Conservation (phyloP, 306 rosid genomes). For the Delonix regia region DNA sequence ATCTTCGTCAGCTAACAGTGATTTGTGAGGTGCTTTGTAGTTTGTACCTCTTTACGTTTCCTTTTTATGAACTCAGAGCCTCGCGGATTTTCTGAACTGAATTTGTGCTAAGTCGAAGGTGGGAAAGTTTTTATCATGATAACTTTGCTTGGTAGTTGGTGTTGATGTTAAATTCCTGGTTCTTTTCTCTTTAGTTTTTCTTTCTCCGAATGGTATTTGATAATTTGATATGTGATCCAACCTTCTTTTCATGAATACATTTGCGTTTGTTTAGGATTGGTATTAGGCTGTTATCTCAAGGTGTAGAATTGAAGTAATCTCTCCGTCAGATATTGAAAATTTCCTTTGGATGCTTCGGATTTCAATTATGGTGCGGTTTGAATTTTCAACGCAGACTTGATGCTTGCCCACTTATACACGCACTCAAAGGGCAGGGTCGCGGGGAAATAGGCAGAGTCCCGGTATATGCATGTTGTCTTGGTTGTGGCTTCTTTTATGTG, state of each 20-base stretch:
- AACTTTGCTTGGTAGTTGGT: conserved; percentile 10
- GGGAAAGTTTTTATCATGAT: conserved; percentile 9
- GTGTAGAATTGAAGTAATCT: background rate
- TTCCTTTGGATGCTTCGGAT: background rate
- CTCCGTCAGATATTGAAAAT: background rate
- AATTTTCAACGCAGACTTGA: background rate
- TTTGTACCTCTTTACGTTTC: background rate
- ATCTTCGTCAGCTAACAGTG: conserved; percentile 40
- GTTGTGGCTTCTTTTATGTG: background rate
- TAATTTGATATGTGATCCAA: conserved; percentile 33
- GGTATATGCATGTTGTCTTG: conserved; percentile 22
- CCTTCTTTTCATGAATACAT: background rate
- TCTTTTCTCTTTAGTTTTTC: background rate
- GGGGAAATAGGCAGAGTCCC: background rate
- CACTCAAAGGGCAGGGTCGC: background rate
- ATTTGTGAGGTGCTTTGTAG: conserved; percentile 23
- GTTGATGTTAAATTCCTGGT: conserved; percentile 21
- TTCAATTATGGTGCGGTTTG: conserved; percentile 29
- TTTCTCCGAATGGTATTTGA: conserved; percentile 17
- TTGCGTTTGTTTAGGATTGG: conserved; percentile 33
- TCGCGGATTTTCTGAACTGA: conserved; percentile 31
- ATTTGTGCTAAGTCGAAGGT: conserved; percentile 45
- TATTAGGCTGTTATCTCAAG: background rate
- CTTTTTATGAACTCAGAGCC: background rate
- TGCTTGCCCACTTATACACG: background rate